These are phyloP conservation scores for Boletus tomentosulus DNA, from an alignment of 768 basidiomycete species.

Conservation along the genomic window DNA sequence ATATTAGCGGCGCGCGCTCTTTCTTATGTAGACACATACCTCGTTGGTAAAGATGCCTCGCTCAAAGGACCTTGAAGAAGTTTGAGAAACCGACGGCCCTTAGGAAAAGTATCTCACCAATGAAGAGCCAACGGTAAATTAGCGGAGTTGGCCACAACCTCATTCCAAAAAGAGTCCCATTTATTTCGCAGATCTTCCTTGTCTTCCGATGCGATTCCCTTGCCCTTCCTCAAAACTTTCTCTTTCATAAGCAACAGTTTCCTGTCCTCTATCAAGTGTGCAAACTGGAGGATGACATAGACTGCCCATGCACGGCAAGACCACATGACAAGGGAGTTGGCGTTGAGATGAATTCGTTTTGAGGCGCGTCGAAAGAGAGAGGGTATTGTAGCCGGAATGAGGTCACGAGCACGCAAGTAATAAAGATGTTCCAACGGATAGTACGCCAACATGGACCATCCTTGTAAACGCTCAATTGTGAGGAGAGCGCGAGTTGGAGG, in stretches of 20 bases:
- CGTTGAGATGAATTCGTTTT: constrained; percentile 43
- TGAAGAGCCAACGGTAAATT: constrained; percentile 84
- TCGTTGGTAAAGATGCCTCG: constrained; percentile 64
- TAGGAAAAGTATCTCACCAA: constrained; percentile 48
- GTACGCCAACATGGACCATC: constrained; percentile 67
- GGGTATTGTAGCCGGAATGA: constrained; percentile 55
- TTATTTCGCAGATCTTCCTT: constrained; percentile 52
- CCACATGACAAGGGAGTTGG: constrained; percentile 54
- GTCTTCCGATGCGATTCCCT: constrained; percentile 48
- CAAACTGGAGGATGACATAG: constrained; percentile 74
- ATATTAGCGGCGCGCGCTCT: constrained; percentile 1
- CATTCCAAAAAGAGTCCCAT: constrained; percentile 69
- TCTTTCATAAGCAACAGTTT: constrained; percentile 54
- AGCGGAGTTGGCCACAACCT: constrained; percentile 64
- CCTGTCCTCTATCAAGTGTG: constrained; percentile 65
- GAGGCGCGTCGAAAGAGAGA: constrained; percentile 40
- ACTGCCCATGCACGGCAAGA: constrained; percentile 79
- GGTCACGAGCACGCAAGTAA: constrained; percentile 57
- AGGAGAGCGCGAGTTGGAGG: constrained; percentile 67
- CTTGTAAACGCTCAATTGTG: constrained; percentile 77
- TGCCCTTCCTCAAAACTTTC: constrained; percentile 53
- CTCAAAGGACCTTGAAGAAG: constrained; percentile 54
- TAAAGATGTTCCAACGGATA: constrained; percentile 77
- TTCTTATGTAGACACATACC: constrained; percentile 34
- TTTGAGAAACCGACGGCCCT: background rate